Evolutionary conservation across 169 alveolate genomes (phyloP), one percentile per base, ranked within the genome.

Genomic region (Plasmodium malariae): DNA sequence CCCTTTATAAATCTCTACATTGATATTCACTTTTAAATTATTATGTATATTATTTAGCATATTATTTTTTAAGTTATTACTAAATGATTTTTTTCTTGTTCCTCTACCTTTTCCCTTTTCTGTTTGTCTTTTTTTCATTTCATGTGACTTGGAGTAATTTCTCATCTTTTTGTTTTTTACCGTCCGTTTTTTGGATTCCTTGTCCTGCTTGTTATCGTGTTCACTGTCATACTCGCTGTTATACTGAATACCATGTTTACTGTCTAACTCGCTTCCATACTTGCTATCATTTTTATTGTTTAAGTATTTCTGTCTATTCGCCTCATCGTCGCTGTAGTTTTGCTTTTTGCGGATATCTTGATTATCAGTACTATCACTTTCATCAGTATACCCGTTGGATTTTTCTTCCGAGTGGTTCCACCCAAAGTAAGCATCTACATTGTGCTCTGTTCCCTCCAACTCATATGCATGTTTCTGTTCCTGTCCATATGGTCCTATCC

Each of bases 1-100:
- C 12, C 80, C 74, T 63, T 68, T 87, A 54, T 78, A 76, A n/a
- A 87, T 57, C 72, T 92, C 92, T 43, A 68, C 88, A 48, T 62
- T 68, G 14, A 59, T 32, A 67, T 67, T 74, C 19, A 72, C 43
- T 19, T 78, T 76, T 43, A 78, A 26, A 67, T 68, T 49, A 5
- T 40, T 62, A 5, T 26, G 68, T 62, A 34, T 37, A 11, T 24
- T 60, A 19, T 34, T 76, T 3, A 40, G 54, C 0, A 76, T 54
- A 26, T 43, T 37, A 1, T 43, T 62, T 57, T 74, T 74, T 3
- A 34, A 40, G 11, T 57, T 74, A 21, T 40, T 37, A 30, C 14
- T 26, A 5, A 36, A 55, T 30, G n/a, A 36, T 19, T 34, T 57
- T 48, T 48, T 70, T 73, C 36, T 73, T 55, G 6, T 54, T 30